Percentiles rank a stretch among this genome's conserved stretches.
phyloP scores from a whole-genome alignment of 176 grass and related monocot species.

The Puya raimondii region DNA sequence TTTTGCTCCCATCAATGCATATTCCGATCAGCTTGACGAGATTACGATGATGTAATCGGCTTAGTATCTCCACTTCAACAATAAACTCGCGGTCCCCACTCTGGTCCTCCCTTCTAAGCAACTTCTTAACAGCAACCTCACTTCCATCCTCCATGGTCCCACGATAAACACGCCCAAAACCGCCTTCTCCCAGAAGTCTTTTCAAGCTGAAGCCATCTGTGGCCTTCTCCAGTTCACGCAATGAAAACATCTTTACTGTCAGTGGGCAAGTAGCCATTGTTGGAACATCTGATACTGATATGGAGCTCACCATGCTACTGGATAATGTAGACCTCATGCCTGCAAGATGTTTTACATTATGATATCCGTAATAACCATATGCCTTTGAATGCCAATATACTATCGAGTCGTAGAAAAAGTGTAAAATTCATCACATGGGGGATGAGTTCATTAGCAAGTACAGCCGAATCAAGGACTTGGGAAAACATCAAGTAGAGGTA shows the following conservation, averaged over 20 bases:
- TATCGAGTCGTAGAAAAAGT: background rate
- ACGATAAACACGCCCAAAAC: constrained; percentile 82
- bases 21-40: constrained; percentile 94
- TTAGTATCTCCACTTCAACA: constrained; percentile 90
- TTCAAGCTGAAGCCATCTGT: constrained; percentile 69
- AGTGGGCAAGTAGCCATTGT: constrained; percentile 48
- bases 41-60: constrained; percentile 86
- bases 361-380: constrained; percentile 12
- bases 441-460: too few species aligned
- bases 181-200: constrained; percentile 76
- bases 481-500: too few species aligned
- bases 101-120: constrained; percentile 74
- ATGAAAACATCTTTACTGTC: constrained; percentile 70
- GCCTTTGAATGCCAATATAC: background rate
- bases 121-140: constrained; percentile 77
- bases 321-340: constrained; percentile 57
- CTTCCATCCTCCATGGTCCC: constrained; percentile 55
- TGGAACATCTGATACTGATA: constrained; percentile 56
- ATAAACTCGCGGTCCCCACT: constrained; percentile 84
- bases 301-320: constrained; percentile 57
- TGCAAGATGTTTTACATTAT: constrained; percentile 24
- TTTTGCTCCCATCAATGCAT: constrained; percentile 73
- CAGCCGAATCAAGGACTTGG: too few species aligned
- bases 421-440: too few species aligned
- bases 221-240: constrained; percentile 68